Conservation (phyloP, 202 grass and related monocot species). For the Zoysia matrella region DNA sequence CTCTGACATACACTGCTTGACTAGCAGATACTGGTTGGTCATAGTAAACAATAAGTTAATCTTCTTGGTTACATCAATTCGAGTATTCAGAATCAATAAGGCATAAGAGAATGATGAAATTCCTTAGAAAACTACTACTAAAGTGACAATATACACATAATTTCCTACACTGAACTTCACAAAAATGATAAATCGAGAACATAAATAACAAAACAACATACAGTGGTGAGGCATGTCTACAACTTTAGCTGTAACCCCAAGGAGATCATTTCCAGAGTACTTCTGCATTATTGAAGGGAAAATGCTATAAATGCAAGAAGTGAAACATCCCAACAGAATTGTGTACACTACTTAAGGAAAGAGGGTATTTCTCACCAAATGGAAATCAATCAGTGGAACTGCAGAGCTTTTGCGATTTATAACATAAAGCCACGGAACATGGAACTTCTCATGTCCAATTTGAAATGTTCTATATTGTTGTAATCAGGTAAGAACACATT, state of each 20-base stretch:
- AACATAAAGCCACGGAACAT: conserved; percentile 96
- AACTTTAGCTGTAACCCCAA: conserved; percentile 93
- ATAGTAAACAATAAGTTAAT: conserved; percentile 13
- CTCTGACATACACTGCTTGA: conserved; percentile 19
- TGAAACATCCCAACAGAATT: background rate
- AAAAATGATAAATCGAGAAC: conserved; percentile 32
- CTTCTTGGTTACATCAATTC: conserved; percentile 13
- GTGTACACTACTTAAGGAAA: background rate
- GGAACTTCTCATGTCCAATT: conserved; percentile 95
- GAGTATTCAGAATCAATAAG: background rate
- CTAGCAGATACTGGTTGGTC: background rate
- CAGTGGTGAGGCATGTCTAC: conserved; percentile 96
- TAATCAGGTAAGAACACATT: conserved; percentile 20
- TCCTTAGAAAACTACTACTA: background rate
- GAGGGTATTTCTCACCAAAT: conserved; percentile 68
- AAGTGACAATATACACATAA: conserved; percentile 16
- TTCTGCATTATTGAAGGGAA: conserved; percentile 61
- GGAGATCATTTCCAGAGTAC: conserved; percentile 94
- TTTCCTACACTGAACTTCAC: conserved; percentile 26
- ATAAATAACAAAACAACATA: conserved; percentile 50
- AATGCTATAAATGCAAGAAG: conserved; percentile 29
- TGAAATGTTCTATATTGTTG: conserved; percentile 89
- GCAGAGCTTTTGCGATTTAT: conserved; percentile 96
- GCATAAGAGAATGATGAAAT: background rate
- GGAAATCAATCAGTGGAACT: conserved; percentile 96